Evolutionary conservation across 2,329 filamentous ascomycete genomes (phyloP), one percentile per base, ranked within the genome.

Genomic region (Huntiella omanensis): DNA sequence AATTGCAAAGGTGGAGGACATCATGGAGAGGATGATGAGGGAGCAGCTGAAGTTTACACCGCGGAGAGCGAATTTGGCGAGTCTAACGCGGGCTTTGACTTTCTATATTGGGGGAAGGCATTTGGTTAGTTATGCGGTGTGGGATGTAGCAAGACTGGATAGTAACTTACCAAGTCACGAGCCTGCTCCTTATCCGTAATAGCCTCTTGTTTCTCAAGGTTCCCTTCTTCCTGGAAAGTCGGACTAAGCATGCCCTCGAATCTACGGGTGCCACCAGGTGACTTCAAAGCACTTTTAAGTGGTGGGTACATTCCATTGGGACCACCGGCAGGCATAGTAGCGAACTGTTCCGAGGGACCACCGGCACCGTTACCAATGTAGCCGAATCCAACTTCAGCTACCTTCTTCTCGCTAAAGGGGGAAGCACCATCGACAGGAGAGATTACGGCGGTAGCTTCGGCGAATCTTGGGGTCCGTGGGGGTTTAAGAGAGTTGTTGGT

Each of bases 1-100:
- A 61, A 98, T 87, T 54, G 77, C 67, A 57, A 98, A 83, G 3
- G 84, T 85, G n/a, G 84, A 75, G 11, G 82, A 78, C 46, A 98
- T 68, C 75, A 98, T 88, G 51, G 86, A 71, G 49, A 98, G 73
- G 53, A 98, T 84, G 59, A 98, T 95, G 50, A 96, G 71, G 61
- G 83, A 88, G 69, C 91, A 98, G 62, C 84, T 86, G 63, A 98
- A 96, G 70, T 88, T 95, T 64, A 96, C 83, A 48, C 85, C 81
- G 53, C 91, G 81, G n/a, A 98, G 77, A 52, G 93, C 75, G 55
- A 96, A 80, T 68, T 98, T 98, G 54, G 88, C 91, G 62, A 96
- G 71, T 40, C 91, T 78, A 33, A 96, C 87, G 54, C 85, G 77
- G 33, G 80, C 80, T 67, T 95, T 96, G 61, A 93, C 75, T 80